Evolutionary conservation across 2,329 filamentous ascomycete genomes (phyloP).

Genomic region (Alternaria alternata): DNA sequence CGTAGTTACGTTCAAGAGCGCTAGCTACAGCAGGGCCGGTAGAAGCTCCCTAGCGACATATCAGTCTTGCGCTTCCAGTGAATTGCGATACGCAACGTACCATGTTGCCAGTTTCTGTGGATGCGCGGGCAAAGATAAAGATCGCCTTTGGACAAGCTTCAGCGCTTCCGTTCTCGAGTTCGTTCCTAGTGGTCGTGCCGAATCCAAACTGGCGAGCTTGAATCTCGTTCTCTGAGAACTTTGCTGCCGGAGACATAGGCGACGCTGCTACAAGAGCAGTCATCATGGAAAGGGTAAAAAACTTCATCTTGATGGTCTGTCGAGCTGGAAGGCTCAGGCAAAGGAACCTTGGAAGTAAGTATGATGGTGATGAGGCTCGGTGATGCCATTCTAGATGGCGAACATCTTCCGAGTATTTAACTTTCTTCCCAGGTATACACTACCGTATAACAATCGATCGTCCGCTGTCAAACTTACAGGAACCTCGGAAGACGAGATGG

Average conservation of each 20-base stretch:
- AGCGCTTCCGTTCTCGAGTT: constrained; percentile 32
- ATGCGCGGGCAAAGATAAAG: constrained; percentile 40
- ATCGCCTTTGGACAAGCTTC: constrained; percentile 34
- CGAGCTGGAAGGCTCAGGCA: neutral
- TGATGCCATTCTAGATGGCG: too few species aligned
- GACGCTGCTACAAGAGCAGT: constrained; percentile 14
- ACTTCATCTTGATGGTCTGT: constrained; percentile 31
- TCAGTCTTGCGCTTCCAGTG: neutral
- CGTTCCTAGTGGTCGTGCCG: constrained; percentile 17
- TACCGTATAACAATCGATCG: neutral
- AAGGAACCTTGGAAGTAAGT: neutral
- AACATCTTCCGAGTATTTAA: too few species aligned
- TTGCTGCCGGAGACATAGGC: too few species aligned
- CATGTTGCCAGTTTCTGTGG: constrained; percentile 39
- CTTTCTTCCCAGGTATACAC: too few species aligned
- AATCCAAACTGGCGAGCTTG: too few species aligned
- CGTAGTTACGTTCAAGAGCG: constrained; percentile 34
- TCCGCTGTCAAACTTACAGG: neutral
- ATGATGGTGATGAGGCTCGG: neutral
- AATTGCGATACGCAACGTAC: constrained; percentile 15
- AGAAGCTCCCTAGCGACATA: constrained; percentile 22
- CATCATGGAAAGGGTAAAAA: constrained; percentile 24
- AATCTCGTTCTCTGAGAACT: too few species aligned
- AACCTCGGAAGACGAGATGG: constrained; percentile 5
- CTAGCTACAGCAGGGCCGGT: constrained; percentile 31